Evolutionary conservation across 75 land plant species (phyloP), one percentile per base, ranked within the genome.

Genomic region (Cunninghamia lanceolata): DNA sequence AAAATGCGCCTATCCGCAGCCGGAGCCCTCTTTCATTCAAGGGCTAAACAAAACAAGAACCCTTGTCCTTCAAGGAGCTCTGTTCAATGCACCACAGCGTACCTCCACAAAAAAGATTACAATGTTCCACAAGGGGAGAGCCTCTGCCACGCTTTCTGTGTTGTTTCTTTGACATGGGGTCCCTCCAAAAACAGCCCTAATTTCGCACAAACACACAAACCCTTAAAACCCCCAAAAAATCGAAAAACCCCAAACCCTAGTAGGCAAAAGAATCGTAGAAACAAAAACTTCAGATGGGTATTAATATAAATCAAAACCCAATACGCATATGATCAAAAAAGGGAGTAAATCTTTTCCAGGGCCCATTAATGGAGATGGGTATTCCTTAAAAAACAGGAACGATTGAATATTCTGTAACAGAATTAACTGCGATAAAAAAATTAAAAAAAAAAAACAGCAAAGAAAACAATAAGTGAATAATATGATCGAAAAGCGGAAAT

Each of bases 91-190:
- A 80, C 82, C 82, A 80, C 50, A 80, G 50, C 82, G 82, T 80
- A n/a, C 82, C 82, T 43, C 82, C 82, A 43, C 82, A 80, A 9
- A 80, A 80, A 7, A 80, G 45, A 45, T 40, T 38, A 80, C 15
- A 80, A 80, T 80, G 82, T 45, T 80, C 82, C 82, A 80, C 82
- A 80, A 45, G 82, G 82, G 82, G 82, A 11, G 13, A 80, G 47
- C 82, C 82, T 80, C 82, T 80, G 34, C 82, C 82, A 45, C 82
- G 82, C 82, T 80, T 80, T 80, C 82, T 42, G 50, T 80, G 82
- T 43, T 80, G 82, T n/a, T 80, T 80, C 82, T 40, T 80, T 80
- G 82, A 80, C 82, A 80, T 80, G 82, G 50, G 50, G n/a, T 45
- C 82, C 47, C 82, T n/a, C 25, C 30, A 25, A 45, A 42, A 45